A percentile compares a stretch with the other conserved stretches of the same genome.
phyloP scores from a whole-genome alignment of 2,329 filamentous ascomycete genomes.

The Colletotrichum tofieldiae region DNA sequence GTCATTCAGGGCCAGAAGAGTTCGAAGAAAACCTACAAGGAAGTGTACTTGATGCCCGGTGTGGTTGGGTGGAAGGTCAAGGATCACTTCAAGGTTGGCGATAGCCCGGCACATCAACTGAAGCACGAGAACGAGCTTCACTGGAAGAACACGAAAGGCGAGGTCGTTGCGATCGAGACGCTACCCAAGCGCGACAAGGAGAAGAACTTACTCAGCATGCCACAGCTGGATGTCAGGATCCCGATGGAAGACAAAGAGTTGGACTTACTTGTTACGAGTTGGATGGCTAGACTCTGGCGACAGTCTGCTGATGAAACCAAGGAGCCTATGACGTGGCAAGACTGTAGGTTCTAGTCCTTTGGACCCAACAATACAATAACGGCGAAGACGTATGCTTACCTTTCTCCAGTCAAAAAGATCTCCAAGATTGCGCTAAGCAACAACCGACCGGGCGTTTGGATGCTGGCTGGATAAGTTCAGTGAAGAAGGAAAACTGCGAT shows the following conservation, averaged over 20 bases:
- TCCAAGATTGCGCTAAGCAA: slow-evolving; percentile 5
- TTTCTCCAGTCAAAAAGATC: slow-evolving; percentile 18
- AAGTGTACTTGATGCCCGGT: slow-evolving; percentile 44
- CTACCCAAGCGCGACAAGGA: slow-evolving; percentile 44
- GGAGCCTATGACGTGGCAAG: slow-evolving; percentile 47
- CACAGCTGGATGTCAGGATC: slow-evolving; percentile 46
- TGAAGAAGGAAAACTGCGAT: too few species aligned
- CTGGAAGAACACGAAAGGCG: slow-evolving; percentile 47
- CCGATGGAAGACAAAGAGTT: slow-evolving; percentile 47
- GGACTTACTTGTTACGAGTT: slow-evolving; percentile 50
- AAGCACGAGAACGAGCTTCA: slow-evolving; percentile 45
- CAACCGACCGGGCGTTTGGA: not conserved
- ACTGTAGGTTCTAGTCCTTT: slow-evolving; percentile 39
- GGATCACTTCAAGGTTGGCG: slow-evolving; percentile 46
- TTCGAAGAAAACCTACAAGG: slow-evolving; percentile 45
- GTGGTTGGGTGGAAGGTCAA: slow-evolving; percentile 45
- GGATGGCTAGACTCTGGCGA: slow-evolving; percentile 50
- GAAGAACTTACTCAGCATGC: slow-evolving; percentile 40
- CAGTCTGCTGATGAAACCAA: slow-evolving; percentile 46
- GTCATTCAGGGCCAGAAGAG: slow-evolving; percentile 45
- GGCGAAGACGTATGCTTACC: not conserved
- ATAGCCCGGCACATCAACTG: slow-evolving; percentile 44
- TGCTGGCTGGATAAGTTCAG: not conserved
- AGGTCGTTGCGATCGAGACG: slow-evolving; percentile 48
- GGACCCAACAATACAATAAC: too few species aligned